A percentile compares a stretch with the other conserved stretches of the same genome.
Conservation (phyloP, 495 filamentous ascomycete genomes). For the Annulohypoxylon maeteangense region DNA sequence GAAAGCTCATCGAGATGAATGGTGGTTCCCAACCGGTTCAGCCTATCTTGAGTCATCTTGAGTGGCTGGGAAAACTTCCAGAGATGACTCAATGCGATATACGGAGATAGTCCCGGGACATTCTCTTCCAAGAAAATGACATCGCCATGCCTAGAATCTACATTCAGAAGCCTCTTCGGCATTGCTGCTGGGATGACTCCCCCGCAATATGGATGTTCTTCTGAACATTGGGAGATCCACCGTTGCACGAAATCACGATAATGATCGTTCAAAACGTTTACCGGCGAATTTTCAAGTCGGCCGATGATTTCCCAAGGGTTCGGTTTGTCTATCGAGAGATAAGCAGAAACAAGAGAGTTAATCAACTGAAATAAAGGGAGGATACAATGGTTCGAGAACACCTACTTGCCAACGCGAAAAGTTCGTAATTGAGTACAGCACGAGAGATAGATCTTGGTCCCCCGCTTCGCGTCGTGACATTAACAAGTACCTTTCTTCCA, state of each 20-base stretch:
- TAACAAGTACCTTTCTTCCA: background rate
- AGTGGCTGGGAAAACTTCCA: conserved; percentile 9
- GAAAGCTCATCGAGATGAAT: conserved; percentile 5
- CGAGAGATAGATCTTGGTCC: background rate
- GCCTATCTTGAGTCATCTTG: background rate
- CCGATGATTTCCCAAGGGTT: conserved; percentile 8
- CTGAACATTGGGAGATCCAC: background rate
- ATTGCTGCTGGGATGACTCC: background rate
- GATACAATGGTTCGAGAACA: background rate
- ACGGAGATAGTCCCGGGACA: background rate
- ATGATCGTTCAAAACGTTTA: conserved; percentile 1
- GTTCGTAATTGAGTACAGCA: background rate
- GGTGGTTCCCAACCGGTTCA: background rate
- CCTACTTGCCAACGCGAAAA: conserved; percentile 2
- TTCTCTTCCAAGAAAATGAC: conserved; percentile 1
- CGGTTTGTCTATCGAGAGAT: background rate
- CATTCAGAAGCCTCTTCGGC: background rate
- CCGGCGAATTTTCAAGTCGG: background rate
- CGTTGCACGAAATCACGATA: conserved; percentile 1
- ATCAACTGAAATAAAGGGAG: background rate
- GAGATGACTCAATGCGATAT: conserved; percentile 4
- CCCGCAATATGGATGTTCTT: background rate
- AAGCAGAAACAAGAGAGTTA: background rate
- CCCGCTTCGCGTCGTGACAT: background rate
- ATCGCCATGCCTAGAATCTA: background rate